These are phyloP conservation scores for Lactarius evosmus DNA, from an alignment of 768 basidiomycete species.

Conservation along the genomic window DNA sequence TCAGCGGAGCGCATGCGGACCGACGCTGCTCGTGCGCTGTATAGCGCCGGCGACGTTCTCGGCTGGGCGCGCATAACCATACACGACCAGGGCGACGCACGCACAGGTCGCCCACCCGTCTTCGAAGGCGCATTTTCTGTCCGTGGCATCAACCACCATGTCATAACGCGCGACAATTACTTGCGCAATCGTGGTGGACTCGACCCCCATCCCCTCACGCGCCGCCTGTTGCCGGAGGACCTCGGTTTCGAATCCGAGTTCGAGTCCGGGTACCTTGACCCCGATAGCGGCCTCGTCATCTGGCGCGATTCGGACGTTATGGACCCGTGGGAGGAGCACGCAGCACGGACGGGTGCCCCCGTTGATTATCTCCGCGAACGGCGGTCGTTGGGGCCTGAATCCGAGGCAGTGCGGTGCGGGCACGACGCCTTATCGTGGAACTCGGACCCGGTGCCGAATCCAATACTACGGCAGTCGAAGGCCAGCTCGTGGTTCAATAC, in stretches of 20 bases:
- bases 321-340: constrained; percentile 48
- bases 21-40: constrained; percentile 55
- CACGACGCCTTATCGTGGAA: constrained; percentile 74
- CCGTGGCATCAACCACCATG: constrained; percentile 63
- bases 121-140: constrained; percentile 78
- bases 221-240: neutral
- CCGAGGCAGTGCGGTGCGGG: constrained; percentile 48
- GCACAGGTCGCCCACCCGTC: constrained; percentile 46
- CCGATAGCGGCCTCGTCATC: constrained; percentile 60
- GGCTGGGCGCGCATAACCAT: constrained; percentile 82
- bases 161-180: constrained; percentile 70
- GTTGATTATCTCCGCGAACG: constrained; percentile 16
- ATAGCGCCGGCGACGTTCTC: constrained; percentile 44
- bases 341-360: constrained; percentile 33
- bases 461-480: constrained; percentile 42
- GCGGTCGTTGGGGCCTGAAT: constrained; percentile 16
- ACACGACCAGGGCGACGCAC: constrained; percentile 54
- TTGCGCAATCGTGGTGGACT: constrained; percentile 54
- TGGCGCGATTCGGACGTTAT: constrained; percentile 73
- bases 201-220: constrained; percentile 41
- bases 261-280: constrained; percentile 41
- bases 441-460: constrained; percentile 51
- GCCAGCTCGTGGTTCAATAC: constrained; percentile 41
- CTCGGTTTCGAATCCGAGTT: constrained; percentile 35
- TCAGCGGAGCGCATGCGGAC: constrained; percentile 56